Evolutionary conservation across 139 green algal genomes (phyloP).

Genomic region (Yamagishiella unicocca): DNA sequence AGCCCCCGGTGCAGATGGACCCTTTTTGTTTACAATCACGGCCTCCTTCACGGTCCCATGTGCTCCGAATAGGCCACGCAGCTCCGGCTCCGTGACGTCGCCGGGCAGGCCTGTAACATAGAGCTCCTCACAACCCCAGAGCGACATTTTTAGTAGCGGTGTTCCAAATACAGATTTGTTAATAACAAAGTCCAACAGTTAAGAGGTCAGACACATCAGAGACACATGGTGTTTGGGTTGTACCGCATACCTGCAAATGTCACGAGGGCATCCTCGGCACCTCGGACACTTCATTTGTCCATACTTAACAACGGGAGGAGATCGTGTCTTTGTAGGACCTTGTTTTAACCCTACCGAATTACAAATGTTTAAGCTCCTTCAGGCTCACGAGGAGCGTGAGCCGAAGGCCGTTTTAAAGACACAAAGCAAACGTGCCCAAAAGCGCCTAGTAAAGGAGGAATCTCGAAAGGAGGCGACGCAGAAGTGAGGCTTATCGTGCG

Average conservation of each 20-base stretch:
- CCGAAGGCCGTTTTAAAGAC: background rate
- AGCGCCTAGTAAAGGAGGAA: background rate
- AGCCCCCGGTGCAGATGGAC: background rate
- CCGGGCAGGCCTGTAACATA: conserved; percentile 24
- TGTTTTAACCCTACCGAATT: no score
- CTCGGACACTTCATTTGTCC: no score
- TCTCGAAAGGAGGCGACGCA: background rate
- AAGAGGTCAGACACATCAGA: no score
- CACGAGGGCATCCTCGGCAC: no score
- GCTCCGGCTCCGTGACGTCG: conserved; percentile 33
- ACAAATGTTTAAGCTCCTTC: conserved; percentile 15
- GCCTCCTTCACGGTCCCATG: conserved; percentile 35
- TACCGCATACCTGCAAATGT: no score
- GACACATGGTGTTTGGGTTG: background rate
- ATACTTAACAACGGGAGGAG: no score
- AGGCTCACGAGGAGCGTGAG: conserved; percentile 6
- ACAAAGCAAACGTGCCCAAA: conserved; percentile 20
- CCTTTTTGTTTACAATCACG: conserved; percentile 43
- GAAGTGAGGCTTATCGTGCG: no score
- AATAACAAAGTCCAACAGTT: background rate
- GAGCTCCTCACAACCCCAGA: conserved; percentile 43
- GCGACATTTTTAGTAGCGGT: conserved; percentile 9
- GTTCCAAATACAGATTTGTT: background rate
- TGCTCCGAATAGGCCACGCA: conserved; percentile 8
- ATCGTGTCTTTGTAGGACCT: no score